Evolutionary conservation across 176 grass and related monocot genomes (phyloP).

Genomic region (Juncus inflexus): DNA sequence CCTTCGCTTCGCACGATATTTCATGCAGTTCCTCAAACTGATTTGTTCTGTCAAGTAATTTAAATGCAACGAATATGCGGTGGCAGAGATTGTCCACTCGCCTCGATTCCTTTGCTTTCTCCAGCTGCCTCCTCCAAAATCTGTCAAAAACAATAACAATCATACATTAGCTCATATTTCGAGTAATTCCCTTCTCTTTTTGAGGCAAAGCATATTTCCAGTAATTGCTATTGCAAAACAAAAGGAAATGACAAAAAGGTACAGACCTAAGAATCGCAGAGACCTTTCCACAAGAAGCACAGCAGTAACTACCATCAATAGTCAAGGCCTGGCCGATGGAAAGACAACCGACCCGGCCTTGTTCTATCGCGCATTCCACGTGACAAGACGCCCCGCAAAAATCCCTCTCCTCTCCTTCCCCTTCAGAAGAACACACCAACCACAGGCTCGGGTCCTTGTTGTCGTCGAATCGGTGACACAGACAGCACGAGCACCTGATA

Average conservation of each 20-base stretch:
- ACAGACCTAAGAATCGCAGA: constrained; percentile 85
- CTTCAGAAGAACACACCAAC: constrained; percentile 90
- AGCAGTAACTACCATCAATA: constrained; percentile 93
- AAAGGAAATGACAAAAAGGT: constrained; percentile 10
- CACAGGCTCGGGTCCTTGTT: constrained; percentile 98
- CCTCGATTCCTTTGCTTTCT: constrained; percentile 82
- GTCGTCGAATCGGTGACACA: constrained; percentile 97
- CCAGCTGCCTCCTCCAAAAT: constrained; percentile 92
- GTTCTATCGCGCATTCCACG: constrained; percentile 73
- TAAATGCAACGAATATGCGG: constrained; percentile 78
- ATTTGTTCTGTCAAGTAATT: constrained; percentile 62
- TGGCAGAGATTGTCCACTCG: constrained; percentile 91
- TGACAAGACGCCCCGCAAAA: constrained; percentile 96
- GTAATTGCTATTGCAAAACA: constrained; percentile 2
- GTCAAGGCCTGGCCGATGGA: constrained; percentile 56
- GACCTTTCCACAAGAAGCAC: constrained; percentile 92
- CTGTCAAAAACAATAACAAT: constrained; percentile 31
- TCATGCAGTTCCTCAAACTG: constrained; percentile 69
- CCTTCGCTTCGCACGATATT: constrained; percentile 78
- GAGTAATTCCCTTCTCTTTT: neutral
- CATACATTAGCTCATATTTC: neutral
- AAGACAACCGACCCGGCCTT: constrained; percentile 72
- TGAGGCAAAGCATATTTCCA: neutral
- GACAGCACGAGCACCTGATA: constrained; percentile 76
- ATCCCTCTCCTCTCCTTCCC: constrained; percentile 42